These are phyloP conservation scores for Triticum urartu DNA, from an alignment of 176 grass and related monocot species.

Conservation along the genomic window DNA sequence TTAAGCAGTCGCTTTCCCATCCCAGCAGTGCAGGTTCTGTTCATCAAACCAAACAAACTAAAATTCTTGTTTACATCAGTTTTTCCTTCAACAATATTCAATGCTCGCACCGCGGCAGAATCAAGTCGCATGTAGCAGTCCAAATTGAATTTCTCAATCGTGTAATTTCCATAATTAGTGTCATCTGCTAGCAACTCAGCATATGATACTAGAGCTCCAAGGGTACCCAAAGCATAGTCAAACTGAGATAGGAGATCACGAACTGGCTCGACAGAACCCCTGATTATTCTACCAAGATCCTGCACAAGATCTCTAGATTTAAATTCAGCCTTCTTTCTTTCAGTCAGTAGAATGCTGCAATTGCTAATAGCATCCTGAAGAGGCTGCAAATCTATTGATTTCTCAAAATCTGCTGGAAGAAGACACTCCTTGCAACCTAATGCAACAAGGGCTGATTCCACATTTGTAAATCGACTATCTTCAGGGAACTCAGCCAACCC, in stretches of 20 bases:
- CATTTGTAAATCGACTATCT: constrained; percentile 90
- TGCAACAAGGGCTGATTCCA: constrained; percentile 82
- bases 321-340: constrained; percentile 87
- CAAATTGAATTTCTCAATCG: constrained; percentile 87
- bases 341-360: constrained; percentile 76
- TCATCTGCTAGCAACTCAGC: constrained; percentile 87
- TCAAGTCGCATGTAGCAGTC: constrained; percentile 87
- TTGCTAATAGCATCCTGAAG: constrained; percentile 67
- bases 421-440: constrained; percentile 97
- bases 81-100: constrained; percentile 88
- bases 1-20: constrained; percentile 95
- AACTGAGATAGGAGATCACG: constrained; percentile 83
- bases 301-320: constrained; percentile 86
- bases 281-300: constrained; percentile 89
- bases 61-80: constrained; percentile 98
- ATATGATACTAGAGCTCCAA: constrained; percentile 81
- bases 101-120: constrained; percentile 82
- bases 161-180: constrained; percentile 77
- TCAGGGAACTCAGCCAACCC: constrained; percentile 87
- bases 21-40: constrained; percentile 94
- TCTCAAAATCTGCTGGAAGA: constrained; percentile 71
- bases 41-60: constrained; percentile 97
- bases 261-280: constrained; percentile 86
- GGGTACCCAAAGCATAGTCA: constrained; percentile 73
- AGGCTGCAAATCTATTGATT: constrained; percentile 69